Evolutionary conservation across 768 basidiomycete genomes (phyloP).

Genomic region (Clitopilus passeckerianus): DNA sequence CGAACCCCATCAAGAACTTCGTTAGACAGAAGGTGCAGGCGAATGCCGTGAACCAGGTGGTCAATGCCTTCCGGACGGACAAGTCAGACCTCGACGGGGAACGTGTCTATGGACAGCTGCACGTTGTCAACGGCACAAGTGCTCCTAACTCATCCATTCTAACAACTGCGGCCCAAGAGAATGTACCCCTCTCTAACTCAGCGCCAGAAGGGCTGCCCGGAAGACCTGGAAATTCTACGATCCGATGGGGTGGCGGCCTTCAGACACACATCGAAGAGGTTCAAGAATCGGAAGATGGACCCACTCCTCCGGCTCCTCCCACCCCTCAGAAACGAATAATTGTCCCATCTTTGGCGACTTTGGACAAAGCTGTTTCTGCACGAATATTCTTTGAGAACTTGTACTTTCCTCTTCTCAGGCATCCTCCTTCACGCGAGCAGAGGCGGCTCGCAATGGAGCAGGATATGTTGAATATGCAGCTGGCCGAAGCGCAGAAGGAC

Average conservation of each 20-base stretch:
- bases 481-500: conserved; percentile 68
- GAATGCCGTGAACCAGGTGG: conserved; percentile 72
- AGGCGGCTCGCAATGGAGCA: conserved; percentile 82
- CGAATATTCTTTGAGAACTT: conserved; percentile 93
- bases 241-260: conserved; percentile 57
- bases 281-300: conserved; percentile 50
- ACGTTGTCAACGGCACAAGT: conserved; percentile 74
- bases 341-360: conserved; percentile 81
- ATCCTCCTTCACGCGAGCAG: conserved; percentile 82
- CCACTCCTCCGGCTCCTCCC: conserved; percentile 17
- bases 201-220: conserved; percentile 48
- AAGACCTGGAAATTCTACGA: conserved; percentile 54
- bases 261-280: conserved; percentile 57
- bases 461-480: conserved; percentile 73
- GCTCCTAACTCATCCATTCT: conserved; percentile 65
- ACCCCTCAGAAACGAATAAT: conserved; percentile 53
- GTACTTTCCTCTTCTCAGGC: conserved; percentile 82
- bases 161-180: conserved; percentile 74
- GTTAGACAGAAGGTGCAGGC: conserved; percentile 65
- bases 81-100: conserved; percentile 37
- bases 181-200: conserved; percentile 39
- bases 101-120: conserved; percentile 48
- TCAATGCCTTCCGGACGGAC: conserved; percentile 62
- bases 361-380: conserved; percentile 90
- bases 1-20: conserved; percentile 78